Percentiles rank a stretch among this genome's conserved stretches.
These are phyloP conservation scores for Magnolia sinica DNA, from an alignment of 164 flowering plant genomes.

Conservation along the genomic window DNA sequence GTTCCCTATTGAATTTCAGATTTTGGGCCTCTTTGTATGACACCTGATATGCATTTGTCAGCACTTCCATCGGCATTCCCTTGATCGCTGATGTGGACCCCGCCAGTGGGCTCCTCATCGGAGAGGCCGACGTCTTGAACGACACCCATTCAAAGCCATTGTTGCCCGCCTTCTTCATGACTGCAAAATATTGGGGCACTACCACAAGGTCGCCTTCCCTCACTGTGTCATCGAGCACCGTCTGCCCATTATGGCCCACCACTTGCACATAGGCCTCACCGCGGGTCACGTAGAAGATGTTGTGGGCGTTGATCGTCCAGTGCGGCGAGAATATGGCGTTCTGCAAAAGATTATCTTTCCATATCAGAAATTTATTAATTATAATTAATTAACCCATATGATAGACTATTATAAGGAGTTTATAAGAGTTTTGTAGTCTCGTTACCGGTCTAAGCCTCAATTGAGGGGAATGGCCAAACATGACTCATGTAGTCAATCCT, in stretches of 20 bases:
- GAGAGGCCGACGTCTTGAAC: conserved; percentile 31
- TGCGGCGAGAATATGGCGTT: conserved; percentile 35
- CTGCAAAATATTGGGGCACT: conserved; percentile 36
- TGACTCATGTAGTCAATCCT: too few species aligned
- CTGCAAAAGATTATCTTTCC: conserved; percentile 13
- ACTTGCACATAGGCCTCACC: conserved; percentile 38
- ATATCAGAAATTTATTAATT: background rate
- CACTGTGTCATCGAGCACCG: conserved; percentile 31
- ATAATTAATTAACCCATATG: too few species aligned
- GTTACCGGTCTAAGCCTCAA: too few species aligned
- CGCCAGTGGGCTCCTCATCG: conserved; percentile 28
- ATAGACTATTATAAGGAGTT: too few species aligned
- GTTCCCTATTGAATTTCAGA: conserved; percentile 31
- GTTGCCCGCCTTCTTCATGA: conserved; percentile 23
- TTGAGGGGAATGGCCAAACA: too few species aligned
- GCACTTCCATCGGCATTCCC: conserved; percentile 35
- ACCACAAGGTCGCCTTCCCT: conserved; percentile 32
- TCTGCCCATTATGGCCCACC: conserved; percentile 27
- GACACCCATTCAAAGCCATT: conserved; percentile 35
- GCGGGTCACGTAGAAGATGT: conserved; percentile 25
- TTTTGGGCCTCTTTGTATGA: conserved; percentile 28
- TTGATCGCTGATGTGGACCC: conserved; percentile 37
- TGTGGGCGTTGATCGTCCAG: conserved; percentile 36
- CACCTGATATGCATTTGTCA: conserved; percentile 30
- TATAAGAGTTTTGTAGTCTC: too few species aligned